Conservation (phyloP, 176 grass and related monocot genomes). For the Triticum timopheevii region DNA sequence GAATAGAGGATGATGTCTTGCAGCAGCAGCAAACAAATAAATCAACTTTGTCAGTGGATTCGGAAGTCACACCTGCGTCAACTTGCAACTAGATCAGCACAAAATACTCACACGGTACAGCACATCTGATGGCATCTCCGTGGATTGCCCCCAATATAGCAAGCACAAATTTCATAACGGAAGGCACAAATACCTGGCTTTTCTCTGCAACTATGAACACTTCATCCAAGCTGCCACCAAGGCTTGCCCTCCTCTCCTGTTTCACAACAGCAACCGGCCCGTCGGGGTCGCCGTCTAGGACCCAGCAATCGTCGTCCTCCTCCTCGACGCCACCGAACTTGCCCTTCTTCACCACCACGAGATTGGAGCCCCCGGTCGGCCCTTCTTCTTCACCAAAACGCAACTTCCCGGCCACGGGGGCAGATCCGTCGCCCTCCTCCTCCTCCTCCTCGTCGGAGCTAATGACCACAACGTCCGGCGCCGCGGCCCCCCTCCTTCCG, state of each 20-base stretch:
- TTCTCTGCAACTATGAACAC: conserved; percentile 80
- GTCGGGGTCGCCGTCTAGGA: conserved; percentile 71
- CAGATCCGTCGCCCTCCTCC: background rate
- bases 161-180: background rate
- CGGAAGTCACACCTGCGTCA: background rate
- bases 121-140: background rate
- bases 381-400: background rate
- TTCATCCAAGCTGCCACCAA: conserved; percentile 57
- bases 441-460: conserved; percentile 8
- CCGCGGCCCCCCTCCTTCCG: too few relatives aligned
- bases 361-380: background rate
- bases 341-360: background rate
- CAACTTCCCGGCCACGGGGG: background rate
- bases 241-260: background rate
- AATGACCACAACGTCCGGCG: background rate
- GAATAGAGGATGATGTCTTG: too few relatives aligned
- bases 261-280: conserved; percentile 19
- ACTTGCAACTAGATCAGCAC: background rate
- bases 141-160: background rate
- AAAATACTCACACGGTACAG: background rate
- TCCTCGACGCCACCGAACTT: conserved; percentile 12
- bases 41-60: background rate
- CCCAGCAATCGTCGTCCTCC: conserved; percentile 56
- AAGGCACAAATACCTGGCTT: conserved; percentile 59
- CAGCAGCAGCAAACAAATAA: too few relatives aligned